Evolutionary conservation across 805 yeast genomes (phyloP).

Genomic region (Suhomyces pyralidae): DNA sequence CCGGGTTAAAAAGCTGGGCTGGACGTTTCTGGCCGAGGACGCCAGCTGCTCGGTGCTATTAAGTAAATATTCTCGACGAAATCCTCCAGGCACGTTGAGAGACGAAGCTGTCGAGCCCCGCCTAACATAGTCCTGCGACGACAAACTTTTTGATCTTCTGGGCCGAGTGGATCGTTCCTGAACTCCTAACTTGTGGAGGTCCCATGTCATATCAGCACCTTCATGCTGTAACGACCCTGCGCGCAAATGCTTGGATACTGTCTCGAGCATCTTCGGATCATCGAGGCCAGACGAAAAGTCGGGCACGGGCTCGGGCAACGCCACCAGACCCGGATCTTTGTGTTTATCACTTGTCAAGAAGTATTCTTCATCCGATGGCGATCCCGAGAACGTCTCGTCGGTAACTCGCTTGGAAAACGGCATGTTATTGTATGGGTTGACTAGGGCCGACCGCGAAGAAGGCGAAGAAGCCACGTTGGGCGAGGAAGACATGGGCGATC

Average conservation of each 20-base stretch:
- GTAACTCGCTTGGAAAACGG: slow-evolving; percentile 8
- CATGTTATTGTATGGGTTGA: slow-evolving; percentile 7
- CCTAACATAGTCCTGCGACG: slow-evolving; percentile 34
- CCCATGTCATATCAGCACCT: slow-evolving; percentile 54
- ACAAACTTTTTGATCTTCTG: slow-evolving; percentile 17
- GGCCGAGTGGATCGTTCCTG: slow-evolving; percentile 1
- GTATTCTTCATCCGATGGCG: not conserved
- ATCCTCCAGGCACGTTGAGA: slow-evolving; percentile 78
- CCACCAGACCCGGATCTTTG: not conserved
- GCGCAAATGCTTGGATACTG: slow-evolving; percentile 37
- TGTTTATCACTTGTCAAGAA: not conserved
- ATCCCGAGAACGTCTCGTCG: slow-evolving; percentile 4
- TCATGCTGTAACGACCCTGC: slow-evolving; percentile 36
- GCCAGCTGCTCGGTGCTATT: slow-evolving; percentile 12
- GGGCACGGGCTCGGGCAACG: not conserved
- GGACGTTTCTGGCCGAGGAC: slow-evolving; percentile 17
- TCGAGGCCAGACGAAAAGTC: slow-evolving; percentile 20
- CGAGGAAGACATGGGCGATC: slow-evolving; percentile 27
- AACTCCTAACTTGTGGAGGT: slow-evolving; percentile 31
- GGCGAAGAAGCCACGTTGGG: slow-evolving; percentile 17
- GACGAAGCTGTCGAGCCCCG: slow-evolving; percentile 66
- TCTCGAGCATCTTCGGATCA: slow-evolving; percentile 32
- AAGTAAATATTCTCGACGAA: slow-evolving; percentile 65
- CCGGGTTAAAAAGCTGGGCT: slow-evolving; percentile 55
- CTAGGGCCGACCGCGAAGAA: slow-evolving; percentile 16